Evolutionary conservation across 2,329 filamentous ascomycete species (phyloP).

Genomic region (Sarocladium oryzae): DNA sequence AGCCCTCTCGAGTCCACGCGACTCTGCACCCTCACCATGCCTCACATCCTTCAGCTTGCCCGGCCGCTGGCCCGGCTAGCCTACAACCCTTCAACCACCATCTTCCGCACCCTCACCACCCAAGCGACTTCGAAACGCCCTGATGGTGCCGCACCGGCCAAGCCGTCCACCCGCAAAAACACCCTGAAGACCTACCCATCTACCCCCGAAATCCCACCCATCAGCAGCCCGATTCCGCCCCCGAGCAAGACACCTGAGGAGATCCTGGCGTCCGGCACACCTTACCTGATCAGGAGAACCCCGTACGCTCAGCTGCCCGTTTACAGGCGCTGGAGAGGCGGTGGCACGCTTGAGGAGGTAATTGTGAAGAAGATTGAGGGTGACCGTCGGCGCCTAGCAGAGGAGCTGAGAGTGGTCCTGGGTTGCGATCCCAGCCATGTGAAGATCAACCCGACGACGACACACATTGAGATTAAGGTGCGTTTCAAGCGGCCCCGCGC

Average conservation of each 20-base stretch:
- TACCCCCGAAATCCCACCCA: conserved; percentile 15
- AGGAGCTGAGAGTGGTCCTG: conserved; percentile 56
- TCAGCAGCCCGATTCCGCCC: conserved; percentile 21
- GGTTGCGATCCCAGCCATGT: conserved; percentile 48
- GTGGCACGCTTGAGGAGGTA: conserved; percentile 70
- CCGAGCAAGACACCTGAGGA: conserved; percentile 25
- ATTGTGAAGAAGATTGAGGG: conserved; percentile 75
- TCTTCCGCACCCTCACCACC: background rate
- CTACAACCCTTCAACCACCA: background rate
- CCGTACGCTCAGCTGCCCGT: conserved; percentile 65
- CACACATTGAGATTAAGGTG: conserved; percentile 68
- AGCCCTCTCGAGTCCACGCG: background rate
- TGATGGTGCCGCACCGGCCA: conserved; percentile 18
- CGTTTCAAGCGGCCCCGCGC: background rate
- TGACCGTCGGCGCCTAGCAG: conserved; percentile 54
- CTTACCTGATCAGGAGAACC: conserved; percentile 70
- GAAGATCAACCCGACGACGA: conserved; percentile 53
- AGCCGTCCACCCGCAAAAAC: conserved; percentile 16
- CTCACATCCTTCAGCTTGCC: conserved; percentile 10
- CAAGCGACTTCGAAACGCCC: conserved; percentile 6
- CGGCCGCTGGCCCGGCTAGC: background rate
- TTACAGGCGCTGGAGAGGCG: conserved; percentile 67
- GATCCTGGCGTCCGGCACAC: conserved; percentile 21
- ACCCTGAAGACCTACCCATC: conserved; percentile 16
- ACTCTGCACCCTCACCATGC: conserved; percentile 7